Percentiles rank a stretch among this genome's conserved stretches.
These are phyloP conservation scores for Juncus effusus DNA, from an alignment of 176 grass and related monocot species.

Conservation along the genomic window DNA sequence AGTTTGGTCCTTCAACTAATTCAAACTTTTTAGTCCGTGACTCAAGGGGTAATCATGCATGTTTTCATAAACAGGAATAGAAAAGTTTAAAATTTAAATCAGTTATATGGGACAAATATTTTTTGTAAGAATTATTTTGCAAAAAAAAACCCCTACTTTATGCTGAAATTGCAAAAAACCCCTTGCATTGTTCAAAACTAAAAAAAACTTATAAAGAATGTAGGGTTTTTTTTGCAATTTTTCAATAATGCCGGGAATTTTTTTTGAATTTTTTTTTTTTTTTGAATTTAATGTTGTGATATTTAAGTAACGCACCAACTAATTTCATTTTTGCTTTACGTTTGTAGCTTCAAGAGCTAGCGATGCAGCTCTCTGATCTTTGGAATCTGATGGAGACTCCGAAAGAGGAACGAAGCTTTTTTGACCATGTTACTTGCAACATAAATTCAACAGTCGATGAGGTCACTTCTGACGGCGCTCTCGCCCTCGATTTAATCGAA, in stretches of 20 bases:
- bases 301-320: too few relatives aligned
- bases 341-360: slow-evolving; percentile 91
- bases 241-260: neutral
- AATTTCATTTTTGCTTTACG: slow-evolving; percentile 8
- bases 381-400: slow-evolving; percentile 99
- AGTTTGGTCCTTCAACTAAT: too few relatives aligned
- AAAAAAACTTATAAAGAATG: too few relatives aligned
- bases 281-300: slow-evolving; percentile 17
- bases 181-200: too few relatives aligned
- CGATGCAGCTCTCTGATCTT: slow-evolving; percentile 83
- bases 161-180: too few relatives aligned
- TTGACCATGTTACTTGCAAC: slow-evolving; percentile 92
- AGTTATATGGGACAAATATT: too few relatives aligned
- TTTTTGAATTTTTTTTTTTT: neutral
- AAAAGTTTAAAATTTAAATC: too few relatives aligned
- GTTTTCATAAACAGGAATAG: too few relatives aligned
- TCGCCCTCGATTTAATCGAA: slow-evolving; percentile 93
- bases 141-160: too few relatives aligned
- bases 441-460: slow-evolving; percentile 71
- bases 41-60: too few relatives aligned
- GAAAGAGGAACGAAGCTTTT: slow-evolving; percentile 66
- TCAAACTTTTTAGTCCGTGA: too few relatives aligned
- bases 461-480: slow-evolving; percentile 75
- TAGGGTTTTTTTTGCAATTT: neutral
- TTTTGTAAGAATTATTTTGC: too few relatives aligned